phyloP scores from a whole-genome alignment of 495 filamentous ascomycete species.

The Lophium mytilinum region DNA sequence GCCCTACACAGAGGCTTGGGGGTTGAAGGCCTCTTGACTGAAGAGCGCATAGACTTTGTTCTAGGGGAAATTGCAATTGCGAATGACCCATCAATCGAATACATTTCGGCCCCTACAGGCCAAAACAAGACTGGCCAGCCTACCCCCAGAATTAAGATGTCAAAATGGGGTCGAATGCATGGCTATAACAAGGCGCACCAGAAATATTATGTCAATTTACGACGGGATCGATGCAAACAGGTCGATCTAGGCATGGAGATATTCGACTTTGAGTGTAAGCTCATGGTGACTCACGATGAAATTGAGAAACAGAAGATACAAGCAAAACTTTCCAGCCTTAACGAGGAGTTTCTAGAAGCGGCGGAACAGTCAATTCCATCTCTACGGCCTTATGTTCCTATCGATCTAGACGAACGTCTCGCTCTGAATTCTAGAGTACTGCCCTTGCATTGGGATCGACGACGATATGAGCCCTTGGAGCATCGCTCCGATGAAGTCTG shows the following conservation, averaged over 20 bases:
- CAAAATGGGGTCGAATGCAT: no score
- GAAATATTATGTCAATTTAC: no score
- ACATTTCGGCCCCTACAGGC: neutral
- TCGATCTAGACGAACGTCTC: slow-evolving; percentile 41
- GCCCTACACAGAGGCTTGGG: slow-evolving; percentile 1
- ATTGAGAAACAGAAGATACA: slow-evolving; percentile 15
- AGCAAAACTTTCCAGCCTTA: slow-evolving; percentile 14
- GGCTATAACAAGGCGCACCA: no score
- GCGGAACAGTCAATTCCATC: neutral
- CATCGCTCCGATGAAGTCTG: slow-evolving; percentile 49
- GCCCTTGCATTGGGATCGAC: slow-evolving; percentile 54
- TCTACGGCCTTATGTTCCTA: slow-evolving; percentile 8
- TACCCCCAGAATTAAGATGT: no score
- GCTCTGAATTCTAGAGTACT: slow-evolving; percentile 38
- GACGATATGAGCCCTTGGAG: slow-evolving; percentile 48
- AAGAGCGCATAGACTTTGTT: neutral
- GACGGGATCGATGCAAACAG: neutral
- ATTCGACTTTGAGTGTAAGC: slow-evolving; percentile 13
- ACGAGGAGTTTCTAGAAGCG: neutral
- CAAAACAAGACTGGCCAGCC: neutral
- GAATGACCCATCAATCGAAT: neutral
- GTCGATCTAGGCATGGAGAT: slow-evolving; percentile 14
- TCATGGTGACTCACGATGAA: slow-evolving; percentile 4
- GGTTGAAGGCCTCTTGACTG: slow-evolving; percentile 3
- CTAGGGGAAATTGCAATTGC: neutral